phyloP scores from a whole-genome alignment of 306 rosid species.

The Quillaja saponaria region DNA sequence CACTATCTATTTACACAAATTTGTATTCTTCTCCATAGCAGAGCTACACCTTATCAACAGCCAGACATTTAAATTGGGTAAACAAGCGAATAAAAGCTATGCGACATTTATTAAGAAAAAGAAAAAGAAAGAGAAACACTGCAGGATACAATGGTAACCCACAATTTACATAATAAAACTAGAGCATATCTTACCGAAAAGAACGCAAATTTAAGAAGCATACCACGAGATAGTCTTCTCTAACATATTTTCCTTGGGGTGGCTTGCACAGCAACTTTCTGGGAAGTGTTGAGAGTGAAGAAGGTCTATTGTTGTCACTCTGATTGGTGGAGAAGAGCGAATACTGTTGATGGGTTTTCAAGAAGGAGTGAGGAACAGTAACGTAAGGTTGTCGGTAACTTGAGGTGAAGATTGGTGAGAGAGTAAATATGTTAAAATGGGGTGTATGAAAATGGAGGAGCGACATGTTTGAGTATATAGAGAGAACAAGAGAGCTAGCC shows the following conservation, averaged over 20 bases:
- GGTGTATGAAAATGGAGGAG: slow-evolving; percentile 37
- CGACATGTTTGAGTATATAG: slow-evolving; percentile 45
- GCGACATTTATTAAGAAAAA: neutral
- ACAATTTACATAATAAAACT: too few relatives aligned
- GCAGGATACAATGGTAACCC: neutral
- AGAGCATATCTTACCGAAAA: neutral
- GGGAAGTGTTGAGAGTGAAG: slow-evolving; percentile 52
- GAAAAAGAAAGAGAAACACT: slow-evolving; percentile 9
- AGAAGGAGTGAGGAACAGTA: slow-evolving; percentile 35
- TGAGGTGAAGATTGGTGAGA: slow-evolving; percentile 43
- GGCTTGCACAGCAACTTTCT: slow-evolving; percentile 66
- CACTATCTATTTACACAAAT: neutral
- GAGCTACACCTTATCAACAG: neutral
- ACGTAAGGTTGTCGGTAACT: slow-evolving; percentile 31
- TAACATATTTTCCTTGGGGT: slow-evolving; percentile 62
- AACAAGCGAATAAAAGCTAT: too few relatives aligned
- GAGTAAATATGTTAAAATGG: slow-evolving; percentile 24
- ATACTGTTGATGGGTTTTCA: slow-evolving; percentile 42
- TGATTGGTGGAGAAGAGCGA: slow-evolving; percentile 48
- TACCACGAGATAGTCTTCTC: slow-evolving; percentile 89
- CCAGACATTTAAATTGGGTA: neutral
- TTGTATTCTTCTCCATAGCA: neutral
- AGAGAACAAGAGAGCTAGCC: neutral
- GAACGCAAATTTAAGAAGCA: neutral
- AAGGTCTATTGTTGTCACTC: slow-evolving; percentile 16